A percentile compares a stretch with the other conserved stretches of the same genome.
Evolutionary conservation across 768 basidiomycete species (phyloP).

Genomic region (Boletus reticulatus): DNA sequence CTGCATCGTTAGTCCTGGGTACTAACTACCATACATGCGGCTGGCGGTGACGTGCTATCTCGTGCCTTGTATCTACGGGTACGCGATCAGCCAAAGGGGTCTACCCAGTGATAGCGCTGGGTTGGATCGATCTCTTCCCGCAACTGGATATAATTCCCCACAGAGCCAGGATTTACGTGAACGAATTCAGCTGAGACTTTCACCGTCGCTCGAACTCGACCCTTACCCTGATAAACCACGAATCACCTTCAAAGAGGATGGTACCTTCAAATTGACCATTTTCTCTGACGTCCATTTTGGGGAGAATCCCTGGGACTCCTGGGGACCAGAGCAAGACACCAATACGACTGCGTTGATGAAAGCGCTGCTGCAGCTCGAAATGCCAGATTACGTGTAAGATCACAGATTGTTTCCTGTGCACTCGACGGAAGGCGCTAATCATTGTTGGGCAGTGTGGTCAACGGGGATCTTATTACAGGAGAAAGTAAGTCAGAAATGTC

Average conservation of each 20-base stretch:
- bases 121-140: background rate
- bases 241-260: constrained; percentile 54
- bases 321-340: constrained; percentile 66
- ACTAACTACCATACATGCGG: background rate
- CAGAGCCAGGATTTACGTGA: background rate
- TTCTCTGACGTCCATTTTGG: constrained; percentile 79
- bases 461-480: constrained; percentile 74
- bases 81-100: constrained; percentile 11
- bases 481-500: constrained; percentile 43
- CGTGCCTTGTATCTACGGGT: constrained; percentile 11
- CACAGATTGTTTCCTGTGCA: background rate
- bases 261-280: constrained; percentile 68
- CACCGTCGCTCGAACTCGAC: constrained; percentile 20
- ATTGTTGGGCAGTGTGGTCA: constrained; percentile 50
- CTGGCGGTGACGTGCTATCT: background rate
- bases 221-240: constrained; percentile 49
- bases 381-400: constrained; percentile 68
- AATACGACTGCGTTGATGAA: constrained; percentile 63
- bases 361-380: constrained; percentile 51
- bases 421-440: background rate
- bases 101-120: background rate
- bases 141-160: background rate
- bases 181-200: background rate
- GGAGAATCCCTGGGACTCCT: constrained; percentile 68
- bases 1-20: no score